These are phyloP conservation scores for Sechiopsis laciniata DNA, from an alignment of 306 rosid species.

Conservation along the genomic window DNA sequence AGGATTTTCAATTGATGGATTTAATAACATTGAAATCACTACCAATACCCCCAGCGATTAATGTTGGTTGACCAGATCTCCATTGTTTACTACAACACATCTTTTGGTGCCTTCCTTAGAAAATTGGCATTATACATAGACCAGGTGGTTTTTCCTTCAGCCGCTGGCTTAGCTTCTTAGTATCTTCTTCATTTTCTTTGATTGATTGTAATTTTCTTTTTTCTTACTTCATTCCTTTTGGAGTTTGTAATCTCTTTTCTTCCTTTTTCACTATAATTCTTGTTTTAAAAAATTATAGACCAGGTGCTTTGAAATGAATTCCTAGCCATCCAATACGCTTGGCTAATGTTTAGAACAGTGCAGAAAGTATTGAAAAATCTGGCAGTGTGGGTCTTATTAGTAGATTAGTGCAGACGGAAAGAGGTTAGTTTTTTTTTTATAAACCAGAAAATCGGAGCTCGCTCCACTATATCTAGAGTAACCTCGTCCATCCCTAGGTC, in stretches of 20 bases:
- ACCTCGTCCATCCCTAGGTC: no score
- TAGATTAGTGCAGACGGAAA: no score
- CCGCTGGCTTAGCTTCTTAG: no score
- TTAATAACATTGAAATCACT: background rate
- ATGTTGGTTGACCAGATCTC: background rate
- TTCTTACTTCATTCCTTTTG: no score
- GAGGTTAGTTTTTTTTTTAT: no score
- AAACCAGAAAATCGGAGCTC: no score
- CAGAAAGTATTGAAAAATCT: background rate
- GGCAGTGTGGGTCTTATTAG: background rate
- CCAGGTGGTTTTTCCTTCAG: background rate
- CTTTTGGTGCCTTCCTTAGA: background rate
- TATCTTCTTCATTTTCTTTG: no score
- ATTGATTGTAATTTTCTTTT: no score
- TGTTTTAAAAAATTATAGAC: no score
- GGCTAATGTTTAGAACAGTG: background rate
- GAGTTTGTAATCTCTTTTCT: no score
- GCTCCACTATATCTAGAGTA: no score
- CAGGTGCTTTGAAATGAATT: background rate
- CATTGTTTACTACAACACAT: background rate
- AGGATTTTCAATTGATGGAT: background rate
- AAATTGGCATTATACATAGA: background rate
- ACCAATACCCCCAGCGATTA: background rate
- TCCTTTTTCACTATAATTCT: no score
- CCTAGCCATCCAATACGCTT: background rate